Conservation (phyloP, 306 rosid genomes). For the Lathyrus sativus region DNA sequence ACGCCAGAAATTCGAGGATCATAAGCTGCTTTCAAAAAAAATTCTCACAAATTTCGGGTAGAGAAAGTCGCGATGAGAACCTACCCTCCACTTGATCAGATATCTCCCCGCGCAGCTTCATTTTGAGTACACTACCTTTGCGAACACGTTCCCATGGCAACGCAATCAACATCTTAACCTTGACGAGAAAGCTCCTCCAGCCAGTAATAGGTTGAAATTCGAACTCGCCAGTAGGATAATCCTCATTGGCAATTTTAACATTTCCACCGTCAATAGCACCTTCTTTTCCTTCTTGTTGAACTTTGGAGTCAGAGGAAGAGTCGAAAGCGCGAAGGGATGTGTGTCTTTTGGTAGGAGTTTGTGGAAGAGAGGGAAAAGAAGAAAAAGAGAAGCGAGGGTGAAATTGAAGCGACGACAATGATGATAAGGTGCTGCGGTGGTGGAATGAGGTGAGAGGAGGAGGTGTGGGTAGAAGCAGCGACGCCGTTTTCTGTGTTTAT, state of each 20-base stretch:
- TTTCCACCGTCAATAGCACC: slow-evolving; percentile 26
- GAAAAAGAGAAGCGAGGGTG: slow-evolving; percentile 37
- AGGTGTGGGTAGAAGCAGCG: slow-evolving; percentile 55
- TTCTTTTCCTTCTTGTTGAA: slow-evolving; percentile 17
- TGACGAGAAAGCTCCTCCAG: slow-evolving; percentile 73
- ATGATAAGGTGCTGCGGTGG: slow-evolving; percentile 11
- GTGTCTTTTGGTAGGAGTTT: slow-evolving; percentile 16
- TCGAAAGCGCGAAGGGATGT: slow-evolving; percentile 59
- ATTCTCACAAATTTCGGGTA: slow-evolving; percentile 93
- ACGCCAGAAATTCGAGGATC: slow-evolving; percentile 91
- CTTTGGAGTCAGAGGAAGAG: slow-evolving; percentile 43
- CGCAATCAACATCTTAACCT: slow-evolving; percentile 76
- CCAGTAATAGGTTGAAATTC: slow-evolving; percentile 55
- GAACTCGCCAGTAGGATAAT: slow-evolving; percentile 77
- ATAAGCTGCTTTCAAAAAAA: slow-evolving; percentile 81
- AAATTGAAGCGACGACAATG: slow-evolving; percentile 15
- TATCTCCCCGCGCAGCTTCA: slow-evolving; percentile 93
- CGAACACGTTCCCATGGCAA: slow-evolving; percentile 90
- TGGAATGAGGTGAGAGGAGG: slow-evolving; percentile 44
- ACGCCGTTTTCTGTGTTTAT: slow-evolving; percentile 47
- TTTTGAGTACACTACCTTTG: slow-evolving; percentile 81
- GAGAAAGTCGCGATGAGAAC: slow-evolving; percentile 77
- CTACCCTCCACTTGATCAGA: slow-evolving; percentile 87
- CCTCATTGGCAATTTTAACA: slow-evolving; percentile 45
- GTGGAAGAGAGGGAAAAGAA: slow-evolving; percentile 24